These are phyloP conservation scores for Hymenoscyphus occultus DNA, from an alignment of 2,329 filamentous ascomycete genomes.

Conservation along the genomic window DNA sequence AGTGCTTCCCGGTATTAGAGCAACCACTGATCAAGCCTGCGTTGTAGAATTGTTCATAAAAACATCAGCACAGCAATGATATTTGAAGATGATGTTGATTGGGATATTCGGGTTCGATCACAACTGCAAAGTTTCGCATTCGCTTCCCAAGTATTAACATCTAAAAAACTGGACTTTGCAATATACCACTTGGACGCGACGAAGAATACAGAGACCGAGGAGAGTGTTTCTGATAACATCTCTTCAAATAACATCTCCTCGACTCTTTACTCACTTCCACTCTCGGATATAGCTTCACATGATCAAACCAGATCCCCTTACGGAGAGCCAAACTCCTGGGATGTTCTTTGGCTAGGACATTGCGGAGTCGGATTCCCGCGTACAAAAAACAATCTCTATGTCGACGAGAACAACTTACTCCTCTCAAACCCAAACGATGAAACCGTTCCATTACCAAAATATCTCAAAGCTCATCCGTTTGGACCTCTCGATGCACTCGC, in stretches of 20 bases:
- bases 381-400: background rate
- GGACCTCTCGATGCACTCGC: constrained; percentile 22
- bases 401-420: constrained; percentile 13
- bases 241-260: constrained; percentile 18
- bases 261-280: constrained; percentile 14
- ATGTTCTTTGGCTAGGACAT: constrained; percentile 25
- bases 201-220: constrained; percentile 26
- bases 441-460: constrained; percentile 20
- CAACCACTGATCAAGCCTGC: constrained; percentile 41
- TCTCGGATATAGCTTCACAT: background rate
- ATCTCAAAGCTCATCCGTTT: constrained; percentile 24
- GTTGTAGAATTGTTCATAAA: constrained; percentile 23
- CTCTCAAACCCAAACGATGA: constrained; percentile 17
- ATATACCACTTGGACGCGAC: constrained; percentile 3
- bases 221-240: constrained; percentile 20
- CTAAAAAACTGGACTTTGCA: constrained; percentile 9
- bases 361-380: constrained; percentile 23
- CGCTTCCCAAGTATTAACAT: constrained; percentile 16
- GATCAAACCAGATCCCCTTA: constrained; percentile 15
- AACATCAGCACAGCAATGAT: constrained; percentile 41
- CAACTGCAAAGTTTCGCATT: constrained; percentile 20
- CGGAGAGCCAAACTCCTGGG: constrained; percentile 21
- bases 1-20: constrained; percentile 41
- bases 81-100: constrained; percentile 46
- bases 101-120: constrained; percentile 38